Conservation (phyloP, 2,329 filamentous ascomycete genomes). For the Didymella segeticola region DNA sequence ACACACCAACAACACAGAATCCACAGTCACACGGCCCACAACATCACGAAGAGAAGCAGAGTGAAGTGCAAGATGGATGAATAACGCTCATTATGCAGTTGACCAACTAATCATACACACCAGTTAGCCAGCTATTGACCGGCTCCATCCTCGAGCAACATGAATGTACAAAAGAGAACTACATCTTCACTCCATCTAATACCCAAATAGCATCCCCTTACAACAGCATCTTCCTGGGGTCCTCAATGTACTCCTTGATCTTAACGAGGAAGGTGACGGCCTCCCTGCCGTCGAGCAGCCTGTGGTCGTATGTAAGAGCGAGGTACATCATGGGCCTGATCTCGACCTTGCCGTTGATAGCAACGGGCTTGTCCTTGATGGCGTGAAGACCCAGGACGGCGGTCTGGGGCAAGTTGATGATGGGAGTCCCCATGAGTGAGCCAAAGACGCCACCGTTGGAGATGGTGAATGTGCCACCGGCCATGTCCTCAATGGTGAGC, state of each 20-base stretch:
- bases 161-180: conserved; percentile 16
- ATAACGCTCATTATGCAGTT: conserved; percentile 21
- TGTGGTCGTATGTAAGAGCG: conserved; percentile 96
- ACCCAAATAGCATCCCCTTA: neutral
- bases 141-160: conserved; percentile 3
- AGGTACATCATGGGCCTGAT: conserved; percentile 99
- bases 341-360: conserved; percentile 90
- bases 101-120: conserved; percentile 20
- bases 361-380: conserved; percentile 93
- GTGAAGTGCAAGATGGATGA: conserved; percentile 1
- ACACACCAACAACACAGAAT: neutral
- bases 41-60: neutral
- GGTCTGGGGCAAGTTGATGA: conserved; percentile 96
- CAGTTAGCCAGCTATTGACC: conserved; percentile 6
- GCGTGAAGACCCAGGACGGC: conserved; percentile 91
- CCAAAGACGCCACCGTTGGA: conserved; percentile 97
- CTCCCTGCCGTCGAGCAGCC: conserved; percentile 91
- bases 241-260: conserved; percentile 97
- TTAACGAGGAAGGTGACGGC: conserved; percentile 96
- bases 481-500: conserved; percentile 99
- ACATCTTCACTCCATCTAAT: neutral
- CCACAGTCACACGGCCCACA: too few species aligned
- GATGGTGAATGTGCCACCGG: conserved; percentile 96
- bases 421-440: conserved; percentile 95
- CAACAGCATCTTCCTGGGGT: conserved; percentile 89